Evolutionary conservation across 1,284 basidiomycete genomes (phyloP), one percentile per base, ranked within the genome.

Genomic region (Amylostereum areolatum): DNA sequence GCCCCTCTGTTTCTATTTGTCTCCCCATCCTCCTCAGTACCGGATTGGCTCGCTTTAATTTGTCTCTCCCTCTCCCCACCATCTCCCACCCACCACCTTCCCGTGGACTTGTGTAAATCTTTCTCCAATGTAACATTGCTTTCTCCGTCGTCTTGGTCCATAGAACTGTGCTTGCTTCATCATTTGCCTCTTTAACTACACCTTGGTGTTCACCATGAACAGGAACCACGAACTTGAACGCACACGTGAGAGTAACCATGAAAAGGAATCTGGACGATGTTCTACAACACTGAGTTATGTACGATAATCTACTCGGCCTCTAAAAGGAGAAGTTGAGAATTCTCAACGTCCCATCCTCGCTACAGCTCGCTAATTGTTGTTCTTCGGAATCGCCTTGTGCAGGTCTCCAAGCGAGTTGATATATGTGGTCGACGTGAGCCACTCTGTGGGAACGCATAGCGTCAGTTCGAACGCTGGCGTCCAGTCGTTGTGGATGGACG

Each of bases 331-430:
- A 73, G 63, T 68, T 71, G 67, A 80, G 68, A 73, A 89, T 73
- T 68, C 78, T 85, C 71, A 89, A 68, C 73, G 83, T 83, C 72
- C 86, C 83, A 74, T 91, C 88, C 72, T 90, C 87, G 66, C 86
- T 85, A 57, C 79, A 81, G 47, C 74, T 75, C 27, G 78, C 80
- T 28, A 81, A 67, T 49, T 69, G 62, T 53, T 59, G 61, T 46
- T 52, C 47, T 37, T 47, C 43, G 36, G 45, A 47, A 43, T 51
- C 43, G 32, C 44, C 35, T 29, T 46, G 52, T 10, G 39, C 52
- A 48, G 81, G 78, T 46, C 81, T 72, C 88, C 88, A 91, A 27
- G 76, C 71, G 53, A 91, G 64, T 52, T 75, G 77, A 57, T 89
- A 74, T 40, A 91, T 75, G 49, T 88, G 86, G 58, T 81, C 78